Conservation (phyloP, 2,329 filamentous ascomycete genomes). For the Samsoniella hepiali region DNA sequence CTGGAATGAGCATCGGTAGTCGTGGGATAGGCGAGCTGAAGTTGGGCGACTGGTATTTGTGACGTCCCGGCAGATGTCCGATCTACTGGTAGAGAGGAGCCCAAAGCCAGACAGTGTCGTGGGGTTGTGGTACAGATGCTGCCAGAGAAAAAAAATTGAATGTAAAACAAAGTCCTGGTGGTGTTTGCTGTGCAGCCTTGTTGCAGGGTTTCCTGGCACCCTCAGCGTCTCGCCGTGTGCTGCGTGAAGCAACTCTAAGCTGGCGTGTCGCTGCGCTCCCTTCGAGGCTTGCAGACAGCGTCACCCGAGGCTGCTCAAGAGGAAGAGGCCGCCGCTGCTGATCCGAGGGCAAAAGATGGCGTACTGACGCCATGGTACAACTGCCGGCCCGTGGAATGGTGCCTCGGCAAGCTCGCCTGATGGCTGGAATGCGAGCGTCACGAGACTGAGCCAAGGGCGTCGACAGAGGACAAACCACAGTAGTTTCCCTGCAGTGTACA, state of each 20-base stretch:
- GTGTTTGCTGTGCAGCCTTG: too few relatives aligned
- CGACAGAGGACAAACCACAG: neutral
- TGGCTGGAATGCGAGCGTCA: constrained; percentile 3
- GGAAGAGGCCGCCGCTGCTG: neutral
- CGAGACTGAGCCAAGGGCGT: neutral
- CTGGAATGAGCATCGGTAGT: neutral
- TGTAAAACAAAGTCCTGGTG: too few relatives aligned
- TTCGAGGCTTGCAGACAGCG: neutral
- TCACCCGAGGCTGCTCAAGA: neutral
- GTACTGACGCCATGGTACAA: neutral
- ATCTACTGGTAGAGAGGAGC: neutral
- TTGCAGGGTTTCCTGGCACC: too few relatives aligned
- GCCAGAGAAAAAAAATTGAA: too few relatives aligned
- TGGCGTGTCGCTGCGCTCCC: neutral
- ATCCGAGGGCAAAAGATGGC: neutral
- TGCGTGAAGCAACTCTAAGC: too few relatives aligned
- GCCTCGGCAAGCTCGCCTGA: neutral
- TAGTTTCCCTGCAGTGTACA: neutral
- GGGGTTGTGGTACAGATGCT: neutral
- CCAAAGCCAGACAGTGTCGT: neutral
- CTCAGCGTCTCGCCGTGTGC: too few relatives aligned
- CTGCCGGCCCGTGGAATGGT: constrained; percentile 1
- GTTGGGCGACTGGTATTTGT: constrained; percentile 1
- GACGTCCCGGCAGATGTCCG: neutral
- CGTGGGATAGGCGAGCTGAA: constrained; percentile 1